These are phyloP conservation scores for Eimeria sp. DNA, from an alignment of 169 alveolate genomes.

Conservation along the genomic window DNA sequence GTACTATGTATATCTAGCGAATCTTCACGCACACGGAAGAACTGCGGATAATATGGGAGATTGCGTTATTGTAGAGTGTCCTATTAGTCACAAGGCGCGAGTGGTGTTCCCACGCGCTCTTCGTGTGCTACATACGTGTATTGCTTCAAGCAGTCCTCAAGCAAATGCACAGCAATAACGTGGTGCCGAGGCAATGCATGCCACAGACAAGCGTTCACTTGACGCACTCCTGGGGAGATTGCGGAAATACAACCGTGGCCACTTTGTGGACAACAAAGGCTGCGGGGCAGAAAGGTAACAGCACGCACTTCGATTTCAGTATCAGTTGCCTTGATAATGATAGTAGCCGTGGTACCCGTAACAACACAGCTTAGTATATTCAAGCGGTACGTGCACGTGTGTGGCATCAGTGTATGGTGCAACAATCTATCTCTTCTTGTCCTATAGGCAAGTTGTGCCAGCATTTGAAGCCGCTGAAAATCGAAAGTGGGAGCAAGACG, in stretches of 20 bases:
- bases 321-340: neutral
- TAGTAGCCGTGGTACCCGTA: neutral
- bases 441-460: neutral
- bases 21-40: neutral
- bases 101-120: neutral
- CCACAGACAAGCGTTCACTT: neutral
- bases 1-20: neutral
- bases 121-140: neutral
- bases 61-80: neutral
- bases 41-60: neutral
- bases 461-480: neutral
- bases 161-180: neutral
- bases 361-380: neutral
- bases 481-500: neutral
- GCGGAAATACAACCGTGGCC: neutral
- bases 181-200: too few species aligned
- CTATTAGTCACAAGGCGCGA: neutral
- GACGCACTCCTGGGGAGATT: neutral
- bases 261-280: neutral
- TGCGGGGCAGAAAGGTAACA: neutral
- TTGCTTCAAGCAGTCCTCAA: neutral
- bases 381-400: neutral
- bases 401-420: neutral
- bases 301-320: neutral
- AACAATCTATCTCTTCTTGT: neutral